A percentile compares a stretch with the other conserved stretches of the same genome.
Conservation (phyloP, 148 eudicot species). For the Fallopia convolvulus region DNA sequence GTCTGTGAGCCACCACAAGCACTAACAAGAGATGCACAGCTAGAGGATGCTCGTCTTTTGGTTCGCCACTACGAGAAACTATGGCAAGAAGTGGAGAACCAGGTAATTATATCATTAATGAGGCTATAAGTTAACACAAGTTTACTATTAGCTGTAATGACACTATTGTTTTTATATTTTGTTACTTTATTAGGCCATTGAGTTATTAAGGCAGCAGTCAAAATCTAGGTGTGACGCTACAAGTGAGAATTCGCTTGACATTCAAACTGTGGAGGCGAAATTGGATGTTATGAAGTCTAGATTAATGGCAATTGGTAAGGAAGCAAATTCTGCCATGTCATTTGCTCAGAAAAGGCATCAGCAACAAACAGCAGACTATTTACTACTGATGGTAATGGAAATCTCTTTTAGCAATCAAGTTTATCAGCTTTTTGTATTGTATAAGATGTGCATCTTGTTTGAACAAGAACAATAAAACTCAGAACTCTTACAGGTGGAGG, state of each 20-base stretch:
- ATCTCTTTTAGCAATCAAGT: background rate
- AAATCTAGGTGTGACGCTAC: slow-evolving; percentile 40
- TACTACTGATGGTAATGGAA: slow-evolving; percentile 50
- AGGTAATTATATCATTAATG: slow-evolving; percentile 31
- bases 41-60: slow-evolving; percentile 30
- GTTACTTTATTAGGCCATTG: slow-evolving; percentile 41
- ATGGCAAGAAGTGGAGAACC: slow-evolving; percentile 68
- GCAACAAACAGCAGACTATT: slow-evolving; percentile 55
- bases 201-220: slow-evolving; percentile 50
- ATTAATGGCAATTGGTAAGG: slow-evolving; percentile 57
- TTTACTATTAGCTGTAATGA: background rate
- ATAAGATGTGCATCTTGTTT: too few relatives aligned
- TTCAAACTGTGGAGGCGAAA: slow-evolving; percentile 56
- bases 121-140: background rate
- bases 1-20: slow-evolving; percentile 56
- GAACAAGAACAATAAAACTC: too few relatives aligned
- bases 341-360: slow-evolving; percentile 79
- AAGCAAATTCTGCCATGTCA: slow-evolving; percentile 69
- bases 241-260: slow-evolving; percentile 45
- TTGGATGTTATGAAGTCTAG: slow-evolving; percentile 55
- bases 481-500: slow-evolving; percentile 44
- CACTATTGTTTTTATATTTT: background rate
- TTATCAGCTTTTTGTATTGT: too few relatives aligned
- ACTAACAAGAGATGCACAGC: slow-evolving; percentile 52
- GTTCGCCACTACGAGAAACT: slow-evolving; percentile 47